Percentiles rank a stretch among this genome's conserved stretches.
Evolutionary conservation across 345 rosid genomes (phyloP).

Genomic region (Pugionium dolabratum): DNA sequence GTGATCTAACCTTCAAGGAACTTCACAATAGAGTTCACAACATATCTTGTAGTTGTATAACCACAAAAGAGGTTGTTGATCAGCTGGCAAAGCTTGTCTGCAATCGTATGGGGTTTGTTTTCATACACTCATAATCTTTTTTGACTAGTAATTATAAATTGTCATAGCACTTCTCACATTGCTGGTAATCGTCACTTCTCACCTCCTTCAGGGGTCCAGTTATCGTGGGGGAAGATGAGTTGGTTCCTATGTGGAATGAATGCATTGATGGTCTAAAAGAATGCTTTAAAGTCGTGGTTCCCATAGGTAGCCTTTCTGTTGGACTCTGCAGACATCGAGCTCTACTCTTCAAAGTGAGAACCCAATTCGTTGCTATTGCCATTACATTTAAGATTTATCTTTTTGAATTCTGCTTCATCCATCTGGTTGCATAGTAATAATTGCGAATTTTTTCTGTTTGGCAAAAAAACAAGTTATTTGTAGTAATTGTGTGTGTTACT

Average conservation of each 20-base stretch:
- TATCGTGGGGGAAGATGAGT: constrained; percentile 61
- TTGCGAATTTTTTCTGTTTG: background rate
- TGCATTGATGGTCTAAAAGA: constrained; percentile 78
- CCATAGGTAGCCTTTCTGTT: constrained; percentile 82
- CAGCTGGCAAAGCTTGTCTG: constrained; percentile 93
- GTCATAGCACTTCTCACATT: constrained; percentile 40
- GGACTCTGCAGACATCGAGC: constrained; percentile 98
- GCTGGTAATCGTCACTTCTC: constrained; percentile 19
- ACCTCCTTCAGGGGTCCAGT: constrained; percentile 65
- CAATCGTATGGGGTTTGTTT: constrained; percentile 84
- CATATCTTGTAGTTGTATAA: constrained; percentile 67
- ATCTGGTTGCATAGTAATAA: constrained; percentile 7
- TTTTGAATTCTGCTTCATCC: background rate
- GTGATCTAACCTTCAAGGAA: constrained; percentile 82
- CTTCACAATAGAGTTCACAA: constrained; percentile 71
- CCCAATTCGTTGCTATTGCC: constrained; percentile 23
- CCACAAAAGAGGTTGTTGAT: constrained; percentile 84
- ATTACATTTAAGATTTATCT: constrained; percentile 7
- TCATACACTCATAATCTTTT: constrained; percentile 17
- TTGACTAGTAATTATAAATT: constrained; percentile 20
- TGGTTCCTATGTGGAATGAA: constrained; percentile 70
- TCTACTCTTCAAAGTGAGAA: constrained; percentile 86
- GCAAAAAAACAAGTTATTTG: constrained; percentile 2
- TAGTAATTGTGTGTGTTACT: background rate
- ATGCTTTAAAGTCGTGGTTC: constrained; percentile 80